Percentiles rank a stretch among this genome's conserved stretches.
Conservation (phyloP, 2,329 filamentous ascomycete species). For the Camptophora hylomeconis region DNA sequence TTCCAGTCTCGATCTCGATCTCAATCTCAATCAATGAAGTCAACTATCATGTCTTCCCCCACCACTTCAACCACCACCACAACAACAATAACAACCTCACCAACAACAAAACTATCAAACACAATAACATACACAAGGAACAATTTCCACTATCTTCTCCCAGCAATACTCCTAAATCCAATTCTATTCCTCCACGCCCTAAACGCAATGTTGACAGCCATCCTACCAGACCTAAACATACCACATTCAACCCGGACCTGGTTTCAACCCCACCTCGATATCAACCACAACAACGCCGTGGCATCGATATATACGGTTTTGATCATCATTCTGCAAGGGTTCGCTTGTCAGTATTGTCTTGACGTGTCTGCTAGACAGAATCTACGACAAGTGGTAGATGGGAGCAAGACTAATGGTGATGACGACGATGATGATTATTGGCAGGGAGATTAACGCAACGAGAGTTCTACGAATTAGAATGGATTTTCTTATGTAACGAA, state of each 20-base stretch:
- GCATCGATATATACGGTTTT: too few species aligned
- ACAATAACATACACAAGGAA: too few species aligned
- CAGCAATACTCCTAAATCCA: constrained; percentile 27
- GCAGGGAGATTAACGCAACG: too few species aligned
- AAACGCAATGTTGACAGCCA: constrained; percentile 25
- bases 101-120: too few species aligned
- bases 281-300: constrained; percentile 25
- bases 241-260: constrained; percentile 18
- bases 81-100: too few species aligned
- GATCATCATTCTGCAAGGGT: constrained; percentile 25
- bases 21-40: too few species aligned
- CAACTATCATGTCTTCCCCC: too few species aligned
- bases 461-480: too few species aligned
- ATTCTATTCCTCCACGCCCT: constrained; percentile 27
- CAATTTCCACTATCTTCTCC: constrained; percentile 19
- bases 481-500: too few species aligned
- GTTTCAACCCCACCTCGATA: constrained; percentile 23
- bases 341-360: constrained; percentile 28
- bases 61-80: too few species aligned
- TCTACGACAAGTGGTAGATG: constrained; percentile 1
- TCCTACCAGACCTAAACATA: constrained; percentile 21
- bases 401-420: background rate
- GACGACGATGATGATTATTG: too few species aligned
- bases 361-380: constrained; percentile 20
- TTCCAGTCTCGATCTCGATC: too few species aligned